Evolutionary conservation across 2,329 filamentous ascomycete species (phyloP).

Genomic region (Sarocladium brachiariae): DNA sequence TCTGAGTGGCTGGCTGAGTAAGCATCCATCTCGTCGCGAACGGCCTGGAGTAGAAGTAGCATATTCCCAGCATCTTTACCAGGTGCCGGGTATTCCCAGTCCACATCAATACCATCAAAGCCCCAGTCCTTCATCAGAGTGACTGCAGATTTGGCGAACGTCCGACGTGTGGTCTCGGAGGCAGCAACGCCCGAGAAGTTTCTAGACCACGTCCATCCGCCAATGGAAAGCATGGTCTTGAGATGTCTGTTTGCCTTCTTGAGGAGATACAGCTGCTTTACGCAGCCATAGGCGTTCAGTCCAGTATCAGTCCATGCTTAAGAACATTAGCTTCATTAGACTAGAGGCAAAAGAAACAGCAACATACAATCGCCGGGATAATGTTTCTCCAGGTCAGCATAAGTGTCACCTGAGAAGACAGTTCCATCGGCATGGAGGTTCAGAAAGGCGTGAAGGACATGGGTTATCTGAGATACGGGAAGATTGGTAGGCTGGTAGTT

Average conservation of each 20-base stretch:
- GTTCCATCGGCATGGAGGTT: constrained; percentile 66
- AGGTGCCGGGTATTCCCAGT: constrained; percentile 22
- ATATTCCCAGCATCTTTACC: constrained; percentile 35
- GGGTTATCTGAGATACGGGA: constrained; percentile 62
- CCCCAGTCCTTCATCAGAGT: constrained; percentile 30
- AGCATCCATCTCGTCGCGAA: constrained; percentile 40
- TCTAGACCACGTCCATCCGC: constrained; percentile 76
- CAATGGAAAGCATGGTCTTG: constrained; percentile 73
- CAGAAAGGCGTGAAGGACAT: constrained; percentile 76
- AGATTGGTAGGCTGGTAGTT: constrained; percentile 67
- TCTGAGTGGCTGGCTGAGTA: constrained; percentile 37
- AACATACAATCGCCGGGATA: constrained; percentile 57
- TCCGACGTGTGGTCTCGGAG: constrained; percentile 53
- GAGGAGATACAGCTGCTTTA: constrained; percentile 71
- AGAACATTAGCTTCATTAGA: too few relatives aligned
- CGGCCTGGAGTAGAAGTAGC: constrained; percentile 35
- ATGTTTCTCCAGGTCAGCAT: constrained; percentile 66
- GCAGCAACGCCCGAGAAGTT: constrained; percentile 66
- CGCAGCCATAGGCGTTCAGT: constrained; percentile 71
- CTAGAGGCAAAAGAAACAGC: too few relatives aligned
- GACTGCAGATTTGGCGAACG: constrained; percentile 65
- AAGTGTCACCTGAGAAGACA: constrained; percentile 63
- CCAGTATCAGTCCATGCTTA: constrained; percentile 54
- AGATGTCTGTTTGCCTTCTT: constrained; percentile 73
- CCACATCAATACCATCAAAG: constrained; percentile 15